These are phyloP conservation scores for Calocybe gangraenosa DNA, from an alignment of 768 basidiomycete species.

Conservation along the genomic window DNA sequence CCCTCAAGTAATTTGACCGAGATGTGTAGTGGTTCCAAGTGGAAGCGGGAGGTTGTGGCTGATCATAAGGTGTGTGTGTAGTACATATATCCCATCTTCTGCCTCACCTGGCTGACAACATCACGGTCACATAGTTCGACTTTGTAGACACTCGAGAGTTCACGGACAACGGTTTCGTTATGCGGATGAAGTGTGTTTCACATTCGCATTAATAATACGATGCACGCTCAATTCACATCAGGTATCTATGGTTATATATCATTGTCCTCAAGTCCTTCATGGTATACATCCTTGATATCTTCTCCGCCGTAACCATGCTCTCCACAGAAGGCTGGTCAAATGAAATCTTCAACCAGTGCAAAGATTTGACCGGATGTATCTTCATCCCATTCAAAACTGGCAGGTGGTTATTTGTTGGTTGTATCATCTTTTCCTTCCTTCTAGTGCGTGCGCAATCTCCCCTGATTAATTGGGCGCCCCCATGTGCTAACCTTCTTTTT, in stretches of 20 bases:
- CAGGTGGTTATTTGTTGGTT: slow-evolving; percentile 96
- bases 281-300: slow-evolving; percentile 97
- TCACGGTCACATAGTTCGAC: slow-evolving; percentile 66
- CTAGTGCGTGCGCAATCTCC: slow-evolving; percentile 61
- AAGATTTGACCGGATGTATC: slow-evolving; percentile 62
- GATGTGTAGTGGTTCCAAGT: slow-evolving; percentile 77
- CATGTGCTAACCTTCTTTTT: neutral
- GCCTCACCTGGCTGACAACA: slow-evolving; percentile 19
- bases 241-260: slow-evolving; percentile 92
- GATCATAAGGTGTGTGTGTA: slow-evolving; percentile 85
- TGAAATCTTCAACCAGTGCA: slow-evolving; percentile 80
- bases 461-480: neutral
- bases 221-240: slow-evolving; percentile 24
- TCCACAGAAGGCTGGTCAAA: slow-evolving; percentile 88
- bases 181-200: slow-evolving; percentile 74
- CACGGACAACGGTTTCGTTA: slow-evolving; percentile 79
- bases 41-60: slow-evolving; percentile 96
- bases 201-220: neutral
- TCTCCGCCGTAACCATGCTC: slow-evolving; percentile 95
- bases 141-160: slow-evolving; percentile 94
- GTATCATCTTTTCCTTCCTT: slow-evolving; percentile 97
- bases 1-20: slow-evolving; percentile 19
- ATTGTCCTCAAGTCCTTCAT: slow-evolving; percentile 93
- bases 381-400: slow-evolving; percentile 85
- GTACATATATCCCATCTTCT: too few relatives aligned